A percentile compares a stretch with the other conserved stretches of the same genome.
Conservation (phyloP, 2,329 filamentous ascomycete species). For the Lecanosticta acicola region DNA sequence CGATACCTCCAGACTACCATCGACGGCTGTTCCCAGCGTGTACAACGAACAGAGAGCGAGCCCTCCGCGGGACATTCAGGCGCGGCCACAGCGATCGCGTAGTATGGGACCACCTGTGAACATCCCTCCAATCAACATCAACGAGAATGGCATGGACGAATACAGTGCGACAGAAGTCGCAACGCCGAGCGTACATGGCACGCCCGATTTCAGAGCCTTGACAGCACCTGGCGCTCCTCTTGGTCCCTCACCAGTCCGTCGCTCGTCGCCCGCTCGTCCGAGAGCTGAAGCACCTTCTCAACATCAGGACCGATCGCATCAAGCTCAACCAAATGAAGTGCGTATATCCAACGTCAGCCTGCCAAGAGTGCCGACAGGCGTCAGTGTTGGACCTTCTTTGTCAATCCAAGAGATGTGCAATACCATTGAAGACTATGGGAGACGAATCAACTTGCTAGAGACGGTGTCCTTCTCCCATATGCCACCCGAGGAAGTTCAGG, state of each 20-base stretch:
- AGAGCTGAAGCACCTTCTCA: background rate
- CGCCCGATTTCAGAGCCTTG: constrained; percentile 32
- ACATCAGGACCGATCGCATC: constrained; percentile 1
- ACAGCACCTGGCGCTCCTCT: background rate
- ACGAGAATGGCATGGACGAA: constrained; percentile 32
- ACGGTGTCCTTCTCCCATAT: constrained; percentile 62
- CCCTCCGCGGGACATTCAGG: constrained; percentile 13
- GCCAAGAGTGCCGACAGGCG: constrained; percentile 4
- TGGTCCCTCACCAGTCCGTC: background rate
- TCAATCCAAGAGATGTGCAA: constrained; percentile 46
- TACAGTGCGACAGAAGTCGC: constrained; percentile 45
- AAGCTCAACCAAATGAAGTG: background rate
- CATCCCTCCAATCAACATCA: constrained; percentile 19
- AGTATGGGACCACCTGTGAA: constrained; percentile 28
- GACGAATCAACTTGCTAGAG: constrained; percentile 64
- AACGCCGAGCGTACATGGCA: constrained; percentile 41
- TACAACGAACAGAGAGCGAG: constrained; percentile 20
- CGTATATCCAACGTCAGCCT: constrained; percentile 5
- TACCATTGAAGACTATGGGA: constrained; percentile 46
- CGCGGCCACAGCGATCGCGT: constrained; percentile 6
- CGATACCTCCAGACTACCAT: constrained; percentile 25
- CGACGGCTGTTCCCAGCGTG: constrained; percentile 30
- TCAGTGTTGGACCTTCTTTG: constrained; percentile 16
- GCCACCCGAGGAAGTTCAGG: constrained; percentile 63
- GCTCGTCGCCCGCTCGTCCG: background rate